phyloP scores from a whole-genome alignment of 2,329 filamentous ascomycete species.

The Fusarium sp. region DNA sequence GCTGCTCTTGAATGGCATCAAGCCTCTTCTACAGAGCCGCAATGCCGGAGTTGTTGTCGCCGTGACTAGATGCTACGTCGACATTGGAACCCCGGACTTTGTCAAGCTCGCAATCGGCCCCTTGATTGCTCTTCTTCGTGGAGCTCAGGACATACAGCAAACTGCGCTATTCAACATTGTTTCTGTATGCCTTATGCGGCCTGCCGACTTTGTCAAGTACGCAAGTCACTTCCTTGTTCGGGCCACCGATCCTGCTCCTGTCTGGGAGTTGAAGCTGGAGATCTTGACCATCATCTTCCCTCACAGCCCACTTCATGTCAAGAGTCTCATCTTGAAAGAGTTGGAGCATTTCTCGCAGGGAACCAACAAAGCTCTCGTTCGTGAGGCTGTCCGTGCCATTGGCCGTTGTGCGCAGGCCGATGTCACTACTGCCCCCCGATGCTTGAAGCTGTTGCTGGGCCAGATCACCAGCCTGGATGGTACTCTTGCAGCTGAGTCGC shows the following conservation, averaged over 20 bases:
- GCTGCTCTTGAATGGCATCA: slow-evolving; percentile 82
- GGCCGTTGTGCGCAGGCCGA: slow-evolving; percentile 91
- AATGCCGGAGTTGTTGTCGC: slow-evolving; percentile 94
- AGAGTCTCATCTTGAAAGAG: slow-evolving; percentile 90
- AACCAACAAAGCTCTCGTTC: slow-evolving; percentile 79
- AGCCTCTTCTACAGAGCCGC: slow-evolving; percentile 88
- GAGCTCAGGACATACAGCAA: slow-evolving; percentile 88
- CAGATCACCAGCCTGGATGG: slow-evolving; percentile 92
- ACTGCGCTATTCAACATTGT: slow-evolving; percentile 95
- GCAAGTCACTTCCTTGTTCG: slow-evolving; percentile 90
- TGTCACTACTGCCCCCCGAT: slow-evolving; percentile 77
- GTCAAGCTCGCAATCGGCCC: slow-evolving; percentile 83
- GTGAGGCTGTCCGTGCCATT: slow-evolving; percentile 91
- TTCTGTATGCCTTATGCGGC: slow-evolving; percentile 83
- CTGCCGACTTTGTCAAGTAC: slow-evolving; percentile 87
- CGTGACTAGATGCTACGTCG: slow-evolving; percentile 85
- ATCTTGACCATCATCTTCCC: slow-evolving; percentile 92
- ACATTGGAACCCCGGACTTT: slow-evolving; percentile 84
- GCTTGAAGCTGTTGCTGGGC: slow-evolving; percentile 83
- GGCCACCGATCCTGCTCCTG: slow-evolving; percentile 80
- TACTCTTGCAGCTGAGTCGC: slow-evolving; percentile 87
- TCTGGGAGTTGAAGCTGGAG: slow-evolving; percentile 94
- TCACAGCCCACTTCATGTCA: slow-evolving; percentile 78
- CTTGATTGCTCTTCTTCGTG: slow-evolving; percentile 85
- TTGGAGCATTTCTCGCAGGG: slow-evolving; percentile 91